Evolutionary conservation across 164 flowering plant genomes (phyloP).

Genomic region (Stephania yunnanensis): DNA sequence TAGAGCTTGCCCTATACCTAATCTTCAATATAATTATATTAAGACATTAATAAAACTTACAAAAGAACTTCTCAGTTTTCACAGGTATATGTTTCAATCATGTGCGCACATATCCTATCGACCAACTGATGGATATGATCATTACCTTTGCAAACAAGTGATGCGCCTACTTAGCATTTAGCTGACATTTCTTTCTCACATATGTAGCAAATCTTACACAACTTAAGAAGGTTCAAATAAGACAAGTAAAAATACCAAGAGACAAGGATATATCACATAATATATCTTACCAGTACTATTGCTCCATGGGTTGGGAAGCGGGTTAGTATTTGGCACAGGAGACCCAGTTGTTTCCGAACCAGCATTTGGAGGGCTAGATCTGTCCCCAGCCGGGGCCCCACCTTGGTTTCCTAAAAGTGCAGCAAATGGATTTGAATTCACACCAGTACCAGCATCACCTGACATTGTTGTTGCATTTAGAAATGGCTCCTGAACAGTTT

Average conservation of each 20-base stretch:
- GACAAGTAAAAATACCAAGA: not conserved
- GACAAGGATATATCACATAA: not conserved
- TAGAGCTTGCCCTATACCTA: not conserved
- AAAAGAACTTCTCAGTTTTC: not conserved
- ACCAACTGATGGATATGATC: not conserved
- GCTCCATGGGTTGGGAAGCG: slow-evolving; percentile 91
- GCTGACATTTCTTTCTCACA: not conserved
- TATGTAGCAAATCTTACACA: not conserved
- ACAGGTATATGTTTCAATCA: not conserved
- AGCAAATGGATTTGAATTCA: slow-evolving; percentile 68
- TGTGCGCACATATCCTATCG: not conserved
- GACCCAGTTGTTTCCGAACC: slow-evolving; percentile 46
- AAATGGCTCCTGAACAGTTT: slow-evolving; percentile 94
- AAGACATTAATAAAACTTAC: not conserved
- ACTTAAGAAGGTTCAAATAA: not conserved
- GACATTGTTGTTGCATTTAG: slow-evolving; percentile 79
- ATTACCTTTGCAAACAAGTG: not conserved
- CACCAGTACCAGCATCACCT: slow-evolving; percentile 53
- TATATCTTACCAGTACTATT: slow-evolving; percentile 31
- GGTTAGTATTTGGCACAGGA: slow-evolving; percentile 72
- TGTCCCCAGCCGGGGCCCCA: slow-evolving; percentile 35
- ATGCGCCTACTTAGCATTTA: not conserved
- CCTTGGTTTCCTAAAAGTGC: slow-evolving; percentile 68
- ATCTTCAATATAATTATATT: not conserved
- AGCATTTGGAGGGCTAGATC: slow-evolving; percentile 40